A percentile compares a stretch with the other conserved stretches of the same genome.
Evolutionary conservation across 257 asterid species (phyloP).

Genomic region (Nicotiana attenuata): DNA sequence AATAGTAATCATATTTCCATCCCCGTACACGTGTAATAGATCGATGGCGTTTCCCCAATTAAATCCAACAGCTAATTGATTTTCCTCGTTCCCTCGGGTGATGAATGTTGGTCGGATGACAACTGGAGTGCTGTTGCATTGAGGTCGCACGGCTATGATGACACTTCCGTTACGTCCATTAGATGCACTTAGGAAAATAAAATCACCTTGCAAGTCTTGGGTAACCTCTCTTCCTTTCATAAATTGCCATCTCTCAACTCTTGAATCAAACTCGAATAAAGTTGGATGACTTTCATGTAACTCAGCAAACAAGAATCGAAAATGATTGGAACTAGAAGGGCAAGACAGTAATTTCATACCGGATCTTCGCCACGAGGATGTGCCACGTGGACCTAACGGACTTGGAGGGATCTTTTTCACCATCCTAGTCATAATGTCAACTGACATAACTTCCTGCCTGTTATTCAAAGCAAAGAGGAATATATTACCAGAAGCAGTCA

Average conservation of each 20-base stretch:
- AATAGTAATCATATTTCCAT: conserved; percentile 31
- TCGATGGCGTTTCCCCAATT: conserved; percentile 21
- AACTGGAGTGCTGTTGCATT: conserved; percentile 5
- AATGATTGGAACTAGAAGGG: conserved; percentile 17
- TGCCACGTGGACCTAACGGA: conserved; percentile 44
- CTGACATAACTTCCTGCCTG: conserved; percentile 35
- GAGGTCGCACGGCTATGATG: conserved; percentile 20
- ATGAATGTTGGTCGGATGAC: conserved; percentile 30
- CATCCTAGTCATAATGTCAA: conserved; percentile 27
- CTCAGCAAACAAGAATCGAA: conserved; percentile 35
- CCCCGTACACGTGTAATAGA: conserved; percentile 37
- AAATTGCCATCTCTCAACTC: conserved; percentile 21
- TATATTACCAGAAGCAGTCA: conserved; percentile 38
- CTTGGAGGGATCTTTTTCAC: conserved; percentile 37
- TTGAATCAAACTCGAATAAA: conserved; percentile 33
- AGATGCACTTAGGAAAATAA: conserved; percentile 27
- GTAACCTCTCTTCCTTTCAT: conserved; percentile 16
- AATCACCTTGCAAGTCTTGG: neutral
- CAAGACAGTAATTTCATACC: conserved; percentile 33
- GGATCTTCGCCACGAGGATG: conserved; percentile 40
- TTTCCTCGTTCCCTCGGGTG: neutral
- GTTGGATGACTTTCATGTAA: conserved; percentile 15
- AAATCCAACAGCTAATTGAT: conserved; percentile 16
- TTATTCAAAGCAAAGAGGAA: conserved; percentile 38
- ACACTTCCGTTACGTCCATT: conserved; percentile 31